These are phyloP conservation scores for Apiospora arundinis DNA, from an alignment of 2,329 filamentous ascomycete genomes.

Conservation along the genomic window DNA sequence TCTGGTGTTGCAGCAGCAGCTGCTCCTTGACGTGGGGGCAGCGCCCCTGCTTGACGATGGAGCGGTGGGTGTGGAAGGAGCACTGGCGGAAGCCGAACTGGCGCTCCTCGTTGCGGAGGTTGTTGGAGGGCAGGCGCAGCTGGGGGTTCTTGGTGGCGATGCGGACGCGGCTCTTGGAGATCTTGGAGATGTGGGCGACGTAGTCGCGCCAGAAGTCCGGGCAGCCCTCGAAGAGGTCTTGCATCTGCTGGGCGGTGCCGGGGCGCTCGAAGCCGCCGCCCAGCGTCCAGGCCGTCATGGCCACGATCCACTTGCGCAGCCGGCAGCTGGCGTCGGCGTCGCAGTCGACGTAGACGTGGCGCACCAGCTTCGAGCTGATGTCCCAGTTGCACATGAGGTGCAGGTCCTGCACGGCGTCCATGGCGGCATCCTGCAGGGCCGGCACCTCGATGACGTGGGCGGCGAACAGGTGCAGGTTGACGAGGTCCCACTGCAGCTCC, in stretches of 20 bases:
- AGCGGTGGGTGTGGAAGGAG: conserved; percentile 65
- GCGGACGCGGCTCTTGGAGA: conserved; percentile 56
- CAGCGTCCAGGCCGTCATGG: conserved; percentile 65
- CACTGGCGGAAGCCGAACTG: conserved; percentile 67
- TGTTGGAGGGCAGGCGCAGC: conserved; percentile 62
- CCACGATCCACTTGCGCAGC: conserved; percentile 64
- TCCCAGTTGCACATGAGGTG: conserved; percentile 66
- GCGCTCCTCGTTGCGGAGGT: conserved; percentile 61
- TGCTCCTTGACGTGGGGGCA: conserved; percentile 48
- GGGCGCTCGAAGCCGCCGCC: conserved; percentile 43
- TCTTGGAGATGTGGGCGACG: conserved; percentile 57
- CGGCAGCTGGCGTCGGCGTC: conserved; percentile 56
- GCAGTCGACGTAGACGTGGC: conserved; percentile 61
- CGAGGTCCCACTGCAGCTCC: conserved; percentile 61
- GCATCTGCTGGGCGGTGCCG: conserved; percentile 45
- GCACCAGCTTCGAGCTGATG: conserved; percentile 57
- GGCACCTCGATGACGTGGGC: conserved; percentile 53
- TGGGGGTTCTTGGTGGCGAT: conserved; percentile 66
- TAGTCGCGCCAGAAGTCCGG: conserved; percentile 59
- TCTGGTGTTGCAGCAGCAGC: neutral
- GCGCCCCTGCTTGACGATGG: conserved; percentile 57
- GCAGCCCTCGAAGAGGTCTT: conserved; percentile 49
- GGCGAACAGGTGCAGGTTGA: conserved; percentile 64
- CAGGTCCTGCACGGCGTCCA: conserved; percentile 65
- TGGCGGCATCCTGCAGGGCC: conserved; percentile 60